Evolutionary conservation across 441 rosid species (phyloP), one percentile per base, ranked within the genome.

Genomic region (Rhodomyrtus psidioides): DNA sequence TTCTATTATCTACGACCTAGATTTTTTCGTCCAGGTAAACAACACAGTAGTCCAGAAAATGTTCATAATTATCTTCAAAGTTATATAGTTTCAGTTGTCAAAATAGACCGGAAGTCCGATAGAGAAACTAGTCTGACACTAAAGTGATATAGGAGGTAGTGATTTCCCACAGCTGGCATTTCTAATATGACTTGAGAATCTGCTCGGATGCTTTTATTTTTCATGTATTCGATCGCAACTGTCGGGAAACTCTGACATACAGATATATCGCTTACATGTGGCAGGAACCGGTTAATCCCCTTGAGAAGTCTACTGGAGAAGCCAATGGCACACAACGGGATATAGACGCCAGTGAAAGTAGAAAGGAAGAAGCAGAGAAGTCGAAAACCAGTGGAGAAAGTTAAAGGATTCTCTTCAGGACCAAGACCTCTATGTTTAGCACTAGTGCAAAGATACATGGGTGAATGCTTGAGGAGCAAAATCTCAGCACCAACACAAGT

Each of bases 271-370:
- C 86, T 60, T 39, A 58, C 51, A 53, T 88, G 44, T 86, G 44
- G 86, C 93, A 93, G 94, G 94, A 89, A 90, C 49, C 70, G 23
- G 26, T 82, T 62, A 58, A 86, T 76, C 86, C 82, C 70, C 46
- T 85, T 0, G 90, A 86, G 85, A 91, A 89, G 86, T 83, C 51
- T 70, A 51, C 82, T 9, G 30, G 62, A 49, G 87, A 88, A 85
- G 86, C 74, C 74, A 28, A 79, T 70, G 15, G 53, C 19, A 51
- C 55, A 16, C 23, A 14, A 44, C 75, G 26, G 17, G 62, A 24
- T 12, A 49, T 65, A 42, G 28, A 81, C 82, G 46, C 81, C 27
- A 62, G 7, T 57, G 84, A 55, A 60, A 55, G 26, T 58, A 85
- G 82, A 39, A 90, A 83, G 76, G 57, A 84, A 84, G 39, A 87